Evolutionary conservation across 257 asterid species (phyloP).

Genomic region (Marsdenia floribunda): DNA sequence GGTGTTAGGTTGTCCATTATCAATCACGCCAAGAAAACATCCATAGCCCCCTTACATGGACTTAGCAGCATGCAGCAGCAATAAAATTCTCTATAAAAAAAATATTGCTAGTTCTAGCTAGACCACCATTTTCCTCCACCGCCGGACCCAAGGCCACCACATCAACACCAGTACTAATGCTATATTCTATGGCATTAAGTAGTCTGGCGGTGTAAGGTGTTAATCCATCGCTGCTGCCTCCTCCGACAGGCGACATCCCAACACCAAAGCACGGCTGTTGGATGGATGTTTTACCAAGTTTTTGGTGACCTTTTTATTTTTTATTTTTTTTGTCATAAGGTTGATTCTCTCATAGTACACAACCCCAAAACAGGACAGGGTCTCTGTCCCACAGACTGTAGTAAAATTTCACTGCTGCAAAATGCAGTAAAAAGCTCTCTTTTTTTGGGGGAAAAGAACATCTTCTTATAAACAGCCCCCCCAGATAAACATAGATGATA

Average conservation of each 20-base stretch:
- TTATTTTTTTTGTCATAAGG: too few relatives aligned
- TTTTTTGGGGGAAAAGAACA: not conserved
- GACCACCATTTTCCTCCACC: conserved; percentile 1
- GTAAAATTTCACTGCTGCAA: too few relatives aligned
- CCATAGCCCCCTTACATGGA: conserved; percentile 1
- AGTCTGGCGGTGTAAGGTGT: not conserved
- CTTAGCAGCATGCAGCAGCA: conserved; percentile 7
- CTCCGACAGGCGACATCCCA: too few relatives aligned
- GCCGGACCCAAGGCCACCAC: not conserved
- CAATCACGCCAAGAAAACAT: conserved; percentile 13
- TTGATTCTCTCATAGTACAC: too few relatives aligned
- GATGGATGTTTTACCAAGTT: too few relatives aligned
- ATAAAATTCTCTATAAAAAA: too few relatives aligned
- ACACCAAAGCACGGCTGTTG: too few relatives aligned
- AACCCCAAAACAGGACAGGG: too few relatives aligned
- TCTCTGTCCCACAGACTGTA: too few relatives aligned
- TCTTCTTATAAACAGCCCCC: conserved; percentile 11
- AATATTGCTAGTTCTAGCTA: not conserved
- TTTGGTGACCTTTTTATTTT: too few relatives aligned
- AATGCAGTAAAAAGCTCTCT: not conserved
- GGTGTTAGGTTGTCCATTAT: conserved; percentile 10
- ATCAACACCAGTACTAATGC: too few relatives aligned
- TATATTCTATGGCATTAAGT: not conserved
- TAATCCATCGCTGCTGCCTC: not conserved
- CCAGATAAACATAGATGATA: not conserved